These are phyloP conservation scores for Metschnikowia drakensbergensis DNA, from an alignment of 805 yeast species.

Conservation along the genomic window DNA sequence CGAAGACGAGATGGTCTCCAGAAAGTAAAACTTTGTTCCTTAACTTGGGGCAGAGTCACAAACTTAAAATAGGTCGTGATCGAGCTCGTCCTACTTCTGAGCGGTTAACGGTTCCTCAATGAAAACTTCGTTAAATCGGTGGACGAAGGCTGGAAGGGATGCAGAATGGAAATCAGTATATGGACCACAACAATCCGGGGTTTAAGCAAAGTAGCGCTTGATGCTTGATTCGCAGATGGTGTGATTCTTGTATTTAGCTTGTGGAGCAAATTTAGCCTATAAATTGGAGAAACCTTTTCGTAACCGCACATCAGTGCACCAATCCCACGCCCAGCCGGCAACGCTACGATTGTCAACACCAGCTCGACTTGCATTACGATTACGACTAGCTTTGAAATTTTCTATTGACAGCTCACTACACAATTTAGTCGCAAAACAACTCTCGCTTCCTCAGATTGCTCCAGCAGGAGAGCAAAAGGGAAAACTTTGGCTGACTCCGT, in stretches of 20 bases:
- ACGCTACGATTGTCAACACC: neutral
- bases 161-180: neutral
- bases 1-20: neutral
- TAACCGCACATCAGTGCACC: slow-evolving; percentile 17
- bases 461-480: neutral
- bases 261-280: slow-evolving; percentile 10
- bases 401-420: neutral
- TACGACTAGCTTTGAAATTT: neutral
- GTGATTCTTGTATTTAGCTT: slow-evolving; percentile 6
- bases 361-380: neutral
- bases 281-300: slow-evolving; percentile 15
- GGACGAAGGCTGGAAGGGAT: slow-evolving; percentile 5
- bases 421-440: neutral
- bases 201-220: slow-evolving; percentile 2
- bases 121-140: slow-evolving; percentile 4
- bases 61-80: neutral
- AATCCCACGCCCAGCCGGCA: neutral
- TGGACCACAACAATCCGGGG: slow-evolving; percentile 1
- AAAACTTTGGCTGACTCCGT: slow-evolving; percentile 6
- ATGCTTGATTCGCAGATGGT: slow-evolving; percentile 10
- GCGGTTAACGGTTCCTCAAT: slow-evolving; percentile 5
- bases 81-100: slow-evolving; percentile 1
- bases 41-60: neutral
- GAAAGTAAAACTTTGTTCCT: neutral
- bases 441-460: neutral